phyloP scores from a whole-genome alignment of 164 flowering plant species.

The Kingdonia uniflora region DNA sequence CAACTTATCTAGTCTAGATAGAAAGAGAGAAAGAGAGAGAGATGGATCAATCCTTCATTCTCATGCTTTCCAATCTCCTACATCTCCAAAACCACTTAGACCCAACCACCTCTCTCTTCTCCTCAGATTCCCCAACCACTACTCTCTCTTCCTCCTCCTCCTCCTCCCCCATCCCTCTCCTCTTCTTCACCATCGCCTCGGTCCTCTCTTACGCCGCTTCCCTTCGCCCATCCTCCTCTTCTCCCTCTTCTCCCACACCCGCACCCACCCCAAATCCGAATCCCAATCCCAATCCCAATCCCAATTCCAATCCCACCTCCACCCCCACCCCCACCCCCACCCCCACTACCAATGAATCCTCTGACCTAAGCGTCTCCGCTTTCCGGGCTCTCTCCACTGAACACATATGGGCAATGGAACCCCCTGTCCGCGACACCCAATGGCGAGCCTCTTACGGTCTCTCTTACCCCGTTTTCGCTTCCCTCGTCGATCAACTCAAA shows the following conservation, averaged over 20 bases:
- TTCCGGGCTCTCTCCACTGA: slow-evolving; percentile 77
- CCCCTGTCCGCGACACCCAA: slow-evolving; percentile 72
- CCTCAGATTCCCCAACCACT: slow-evolving; percentile 35
- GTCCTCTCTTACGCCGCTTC: slow-evolving; percentile 44
- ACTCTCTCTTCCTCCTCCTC: slow-evolving; percentile 35
- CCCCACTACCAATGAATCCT: slow-evolving; percentile 8
- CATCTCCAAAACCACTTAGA: slow-evolving; percentile 85
- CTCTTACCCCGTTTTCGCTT: slow-evolving; percentile 85
- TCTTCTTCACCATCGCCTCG: slow-evolving; percentile 51
- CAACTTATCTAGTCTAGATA: no score
- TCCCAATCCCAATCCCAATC: no score
- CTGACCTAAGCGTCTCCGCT: slow-evolving; percentile 51
- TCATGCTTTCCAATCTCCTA: slow-evolving; percentile 84
- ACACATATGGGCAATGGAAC: slow-evolving; percentile 79
- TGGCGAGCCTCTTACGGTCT: slow-evolving; percentile 86
- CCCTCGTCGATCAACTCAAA: slow-evolving; percentile 74
- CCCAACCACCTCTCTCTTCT: slow-evolving; percentile 54
- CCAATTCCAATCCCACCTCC: slow-evolving; percentile 4
- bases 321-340: slow-evolving; percentile 13
- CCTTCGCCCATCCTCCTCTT: slow-evolving; percentile 11
- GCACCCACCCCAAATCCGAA: no score
- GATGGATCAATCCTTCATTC: slow-evolving; percentile 68
- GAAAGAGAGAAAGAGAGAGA: slow-evolving; percentile 13
- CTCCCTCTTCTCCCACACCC: slow-evolving; percentile 19
- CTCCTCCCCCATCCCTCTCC: slow-evolving; percentile 51